A percentile compares a stretch with the other conserved stretches of the same genome.
Evolutionary conservation across 345 rosid genomes (phyloP).

Genomic region (Brassica incana): DNA sequence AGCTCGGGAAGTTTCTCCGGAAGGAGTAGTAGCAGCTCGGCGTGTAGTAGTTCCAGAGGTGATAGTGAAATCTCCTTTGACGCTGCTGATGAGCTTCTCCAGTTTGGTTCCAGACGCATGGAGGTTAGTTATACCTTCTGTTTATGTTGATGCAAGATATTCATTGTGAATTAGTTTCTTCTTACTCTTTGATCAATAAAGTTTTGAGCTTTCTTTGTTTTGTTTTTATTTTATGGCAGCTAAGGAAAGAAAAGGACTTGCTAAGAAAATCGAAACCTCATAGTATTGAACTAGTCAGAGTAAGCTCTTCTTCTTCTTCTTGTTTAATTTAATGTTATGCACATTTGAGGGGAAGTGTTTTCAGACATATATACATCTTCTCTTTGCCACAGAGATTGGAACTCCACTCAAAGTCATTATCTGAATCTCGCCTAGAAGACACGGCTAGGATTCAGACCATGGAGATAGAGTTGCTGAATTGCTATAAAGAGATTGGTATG

Average conservation of each 20-base stretch:
- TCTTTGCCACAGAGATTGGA: slow-evolving; percentile 60
- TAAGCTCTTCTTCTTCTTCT: slow-evolving; percentile 30
- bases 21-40: slow-evolving; percentile 44
- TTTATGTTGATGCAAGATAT: too few relatives aligned
- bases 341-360: slow-evolving; percentile 26
- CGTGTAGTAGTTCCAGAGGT: slow-evolving; percentile 45
- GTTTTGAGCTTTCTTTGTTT: background rate
- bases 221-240: slow-evolving; percentile 51
- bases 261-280: slow-evolving; percentile 66
- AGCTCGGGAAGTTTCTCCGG: slow-evolving; percentile 44
- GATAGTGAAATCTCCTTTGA: slow-evolving; percentile 42
- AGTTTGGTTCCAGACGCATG: slow-evolving; percentile 53
- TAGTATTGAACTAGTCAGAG: slow-evolving; percentile 73
- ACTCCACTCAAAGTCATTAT: slow-evolving; percentile 54
- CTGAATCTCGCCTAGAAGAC: slow-evolving; percentile 63
- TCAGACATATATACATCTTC: slow-evolving; percentile 7
- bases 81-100: slow-evolving; percentile 48
- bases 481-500: slow-evolving; percentile 83
- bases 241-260: slow-evolving; percentile 71
- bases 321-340: slow-evolving; percentile 32
- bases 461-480: slow-evolving; percentile 75
- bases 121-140: slow-evolving; percentile 43
- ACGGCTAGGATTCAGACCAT: slow-evolving; percentile 51
- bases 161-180: background rate
- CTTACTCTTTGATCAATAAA: background rate